Evolutionary conservation across 306 rosid species (phyloP).

Genomic region (Inga laurina): DNA sequence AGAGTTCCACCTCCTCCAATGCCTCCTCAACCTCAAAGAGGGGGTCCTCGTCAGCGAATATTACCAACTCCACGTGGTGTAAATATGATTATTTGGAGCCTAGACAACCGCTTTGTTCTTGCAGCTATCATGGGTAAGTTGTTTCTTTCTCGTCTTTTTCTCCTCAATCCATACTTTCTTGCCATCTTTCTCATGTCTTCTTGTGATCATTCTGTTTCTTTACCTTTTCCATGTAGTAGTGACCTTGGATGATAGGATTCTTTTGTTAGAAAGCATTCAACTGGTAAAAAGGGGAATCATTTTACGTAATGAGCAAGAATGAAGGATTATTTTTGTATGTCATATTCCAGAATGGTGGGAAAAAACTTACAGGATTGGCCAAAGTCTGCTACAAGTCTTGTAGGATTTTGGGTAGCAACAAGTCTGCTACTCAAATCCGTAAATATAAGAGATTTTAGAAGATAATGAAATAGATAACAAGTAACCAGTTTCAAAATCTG

Average conservation of each 20-base stretch:
- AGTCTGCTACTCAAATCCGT: neutral
- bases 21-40: constrained; percentile 93
- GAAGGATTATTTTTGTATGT: neutral
- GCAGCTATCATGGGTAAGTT: constrained; percentile 97
- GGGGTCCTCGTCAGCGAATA: constrained; percentile 96
- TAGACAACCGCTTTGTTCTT: constrained; percentile 97
- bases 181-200: neutral
- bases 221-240: neutral
- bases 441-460: neutral
- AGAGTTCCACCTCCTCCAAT: constrained; percentile 99
- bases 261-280: constrained; percentile 2
- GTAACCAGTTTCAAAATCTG: neutral
- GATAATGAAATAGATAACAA: neutral
- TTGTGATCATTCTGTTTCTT: neutral
- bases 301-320: neutral
- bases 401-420: neutral
- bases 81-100: constrained; percentile 99
- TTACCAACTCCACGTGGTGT: constrained; percentile 99
- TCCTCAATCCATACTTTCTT: constrained; percentile 4
- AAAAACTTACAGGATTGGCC: neutral
- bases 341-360: neutral
- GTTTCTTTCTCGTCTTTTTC: constrained; percentile 18
- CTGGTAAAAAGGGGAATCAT: neutral
- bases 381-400: neutral
- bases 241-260: constrained; percentile 21